phyloP scores from a whole-genome alignment of 805 yeast species.

The Tetrapisispora fleetii region DNA sequence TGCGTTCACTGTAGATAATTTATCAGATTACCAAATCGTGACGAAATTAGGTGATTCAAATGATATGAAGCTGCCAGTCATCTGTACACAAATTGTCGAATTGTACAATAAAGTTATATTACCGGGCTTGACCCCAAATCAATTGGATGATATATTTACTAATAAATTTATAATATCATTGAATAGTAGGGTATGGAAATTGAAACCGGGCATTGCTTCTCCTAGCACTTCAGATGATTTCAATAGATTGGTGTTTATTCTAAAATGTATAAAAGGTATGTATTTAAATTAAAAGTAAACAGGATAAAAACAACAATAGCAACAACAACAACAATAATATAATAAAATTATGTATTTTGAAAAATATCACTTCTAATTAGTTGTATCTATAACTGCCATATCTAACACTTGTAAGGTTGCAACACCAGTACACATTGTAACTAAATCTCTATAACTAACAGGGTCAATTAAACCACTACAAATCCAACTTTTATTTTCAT shows the following conservation, averaged over 20 bases:
- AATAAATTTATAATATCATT: constrained; percentile 32
- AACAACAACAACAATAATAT: neutral
- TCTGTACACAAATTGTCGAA: constrained; percentile 36
- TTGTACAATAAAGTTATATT: constrained; percentile 24
- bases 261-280: constrained; percentile 28
- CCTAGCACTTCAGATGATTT: constrained; percentile 28
- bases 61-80: constrained; percentile 38
- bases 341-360: neutral
- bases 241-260: constrained; percentile 35
- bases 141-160: constrained; percentile 2
- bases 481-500: constrained; percentile 39
- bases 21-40: constrained; percentile 36
- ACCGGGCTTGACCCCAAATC: constrained; percentile 10
- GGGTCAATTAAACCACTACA: constrained; percentile 75
- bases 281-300: constrained; percentile 5
- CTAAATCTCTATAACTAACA: constrained; percentile 62
- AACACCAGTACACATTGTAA: constrained; percentile 45
- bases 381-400: constrained; percentile 71
- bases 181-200: constrained; percentile 40
- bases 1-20: constrained; percentile 18
- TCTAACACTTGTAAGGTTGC: constrained; percentile 71
- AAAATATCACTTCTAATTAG: neutral
- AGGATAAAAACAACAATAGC: neutral
- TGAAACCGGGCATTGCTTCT: constrained; percentile 16
- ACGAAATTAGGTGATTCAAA: constrained; percentile 39